These are phyloP conservation scores for Sclerospora graminicola DNA, from an alignment of 352 stramenopile genomes.

Conservation along the genomic window DNA sequence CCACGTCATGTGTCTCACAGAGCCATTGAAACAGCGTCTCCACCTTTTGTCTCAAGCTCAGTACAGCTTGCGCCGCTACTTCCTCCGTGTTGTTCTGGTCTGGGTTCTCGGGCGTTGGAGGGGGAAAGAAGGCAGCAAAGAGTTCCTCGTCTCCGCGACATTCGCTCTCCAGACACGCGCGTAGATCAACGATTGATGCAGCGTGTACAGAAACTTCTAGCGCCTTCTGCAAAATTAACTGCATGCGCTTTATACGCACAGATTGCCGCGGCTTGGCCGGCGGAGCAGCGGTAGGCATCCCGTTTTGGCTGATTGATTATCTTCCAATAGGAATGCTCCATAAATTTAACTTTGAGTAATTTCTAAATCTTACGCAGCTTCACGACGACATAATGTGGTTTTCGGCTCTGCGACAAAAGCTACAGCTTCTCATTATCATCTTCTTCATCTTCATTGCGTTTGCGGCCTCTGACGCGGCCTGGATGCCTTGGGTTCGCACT, in stretches of 20 bases:
- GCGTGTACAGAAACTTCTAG: conserved; percentile 46
- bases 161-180: conserved; percentile 37
- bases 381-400: conserved; percentile 45
- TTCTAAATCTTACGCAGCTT: background rate
- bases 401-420: conserved; percentile 61
- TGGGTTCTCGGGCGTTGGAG: conserved; percentile 4
- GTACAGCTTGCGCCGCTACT: conserved; percentile 37
- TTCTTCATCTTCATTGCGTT: conserved; percentile 83
- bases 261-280: conserved; percentile 9
- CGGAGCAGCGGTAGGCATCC: conserved; percentile 10
- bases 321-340: background rate
- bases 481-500: conserved; percentile 73
- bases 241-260: conserved; percentile 45
- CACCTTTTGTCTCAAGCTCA: conserved; percentile 41
- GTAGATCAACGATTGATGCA: conserved; percentile 36
- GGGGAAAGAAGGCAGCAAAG: conserved; percentile 36
- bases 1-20: conserved; percentile 35
- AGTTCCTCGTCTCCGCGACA: conserved; percentile 41
- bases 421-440: conserved; percentile 69
- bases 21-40: conserved; percentile 47
- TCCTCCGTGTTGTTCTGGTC: conserved; percentile 31
- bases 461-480: conserved; percentile 52
- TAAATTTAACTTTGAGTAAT: background rate
- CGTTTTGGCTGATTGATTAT: background rate
- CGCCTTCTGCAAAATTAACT: conserved; percentile 52